Percentiles rank a stretch among this genome's conserved stretches.
phyloP scores from a whole-genome alignment of 208 protist genomes.

The Leishmania arabica region DNA sequence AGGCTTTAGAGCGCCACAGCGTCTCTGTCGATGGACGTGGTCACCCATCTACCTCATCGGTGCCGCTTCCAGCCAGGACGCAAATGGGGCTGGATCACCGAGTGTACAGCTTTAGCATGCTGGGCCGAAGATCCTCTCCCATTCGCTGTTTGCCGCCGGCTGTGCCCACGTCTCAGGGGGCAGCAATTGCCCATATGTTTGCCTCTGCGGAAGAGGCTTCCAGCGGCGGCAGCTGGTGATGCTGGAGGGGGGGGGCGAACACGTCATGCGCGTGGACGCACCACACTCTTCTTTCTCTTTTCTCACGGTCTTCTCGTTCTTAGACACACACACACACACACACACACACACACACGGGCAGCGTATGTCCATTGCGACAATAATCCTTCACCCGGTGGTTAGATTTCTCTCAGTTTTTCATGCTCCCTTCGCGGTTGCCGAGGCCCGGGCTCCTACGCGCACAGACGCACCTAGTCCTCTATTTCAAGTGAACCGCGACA shows the following conservation, averaged over 20 bases:
- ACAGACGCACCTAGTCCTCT: background rate
- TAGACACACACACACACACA: background rate
- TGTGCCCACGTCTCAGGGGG: constrained; percentile 3
- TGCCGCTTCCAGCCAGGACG: background rate
- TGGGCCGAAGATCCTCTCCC: background rate
- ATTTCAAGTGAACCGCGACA: background rate
- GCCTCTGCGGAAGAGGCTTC: background rate
- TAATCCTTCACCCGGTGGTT: background rate
- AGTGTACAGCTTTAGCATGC: background rate
- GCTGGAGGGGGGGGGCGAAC: background rate
- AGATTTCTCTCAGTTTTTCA: background rate
- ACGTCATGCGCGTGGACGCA: background rate
- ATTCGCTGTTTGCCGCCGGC: constrained; percentile 38
- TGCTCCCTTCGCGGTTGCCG: background rate
- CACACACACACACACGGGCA: background rate
- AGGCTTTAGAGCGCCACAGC: background rate
- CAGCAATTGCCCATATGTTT: background rate
- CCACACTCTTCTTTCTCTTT: background rate
- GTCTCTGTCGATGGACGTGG: background rate
- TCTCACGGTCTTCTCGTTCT: background rate
- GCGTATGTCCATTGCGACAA: background rate
- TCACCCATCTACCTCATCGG: background rate
- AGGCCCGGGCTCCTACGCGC: background rate
- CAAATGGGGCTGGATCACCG: background rate
- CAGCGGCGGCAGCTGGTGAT: too few species aligned